Evolutionary conservation across 1,139 yeast species (phyloP), one percentile per base, ranked within the genome.

Genomic region (Williopsis jadinii): DNA sequence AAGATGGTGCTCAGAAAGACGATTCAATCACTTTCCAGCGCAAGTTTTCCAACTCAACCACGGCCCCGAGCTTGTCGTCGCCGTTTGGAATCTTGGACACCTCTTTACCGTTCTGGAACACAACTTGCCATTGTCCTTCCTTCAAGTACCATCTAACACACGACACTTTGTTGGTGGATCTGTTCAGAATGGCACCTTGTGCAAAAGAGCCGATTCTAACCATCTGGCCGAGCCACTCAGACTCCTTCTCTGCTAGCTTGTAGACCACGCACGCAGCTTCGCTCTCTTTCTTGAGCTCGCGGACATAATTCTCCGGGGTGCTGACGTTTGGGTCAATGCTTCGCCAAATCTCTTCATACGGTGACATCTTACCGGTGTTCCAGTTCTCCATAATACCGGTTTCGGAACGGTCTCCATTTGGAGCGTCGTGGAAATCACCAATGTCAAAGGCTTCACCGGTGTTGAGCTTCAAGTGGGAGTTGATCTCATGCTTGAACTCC

Each of bases 331-430:
- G 70, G 52, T 75, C 73, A 30, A 78, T 53, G 9, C 74, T 67
- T 50, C 79, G 58, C 85, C 85, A 79, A 19, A 75, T 63, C 56
- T 79, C 85, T 30, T 70, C 62, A 50, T 77, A 79, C 8, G 63
- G 63, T 43, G 70, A 71, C 6, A 58, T 51, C n/a, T 54, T 50
- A 0, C 74, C 73, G 0, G 78, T 66, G 3, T 49, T 68, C 1
- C 74, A 68, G 50, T 77, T 74, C 15, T 53, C 49, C 84, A 79
- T 77, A 3, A 50, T 48, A 0, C 85, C 85, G 0, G 69, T 65
- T 52, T 79, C 85, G 38, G 63, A 63, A 35, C 81, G 62, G 43
- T 67, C 66, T 9, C 72, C 68, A 24, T 62, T 64, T 10, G 56
- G 64, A 34, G 71, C 55, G 2, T 55, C 52, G 36, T 66, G 61